A percentile compares a stretch with the other conserved stretches of the same genome.
Conservation (phyloP, 257 asterid species). For the Solanum pennellii region DNA sequence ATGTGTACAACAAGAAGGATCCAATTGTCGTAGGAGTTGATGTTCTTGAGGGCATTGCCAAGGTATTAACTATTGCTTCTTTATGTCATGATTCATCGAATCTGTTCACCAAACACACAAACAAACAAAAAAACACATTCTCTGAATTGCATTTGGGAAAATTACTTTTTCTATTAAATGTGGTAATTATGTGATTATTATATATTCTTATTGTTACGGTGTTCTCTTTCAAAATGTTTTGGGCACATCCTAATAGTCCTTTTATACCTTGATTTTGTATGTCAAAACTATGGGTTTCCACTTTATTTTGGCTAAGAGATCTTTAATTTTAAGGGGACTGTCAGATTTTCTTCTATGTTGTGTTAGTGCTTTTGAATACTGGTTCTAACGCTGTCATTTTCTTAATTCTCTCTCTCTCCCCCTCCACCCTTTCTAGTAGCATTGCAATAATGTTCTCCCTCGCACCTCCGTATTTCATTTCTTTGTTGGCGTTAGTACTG, state of each 20-base stretch:
- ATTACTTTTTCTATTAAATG: background rate
- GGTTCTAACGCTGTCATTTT: background rate
- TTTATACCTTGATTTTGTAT: background rate
- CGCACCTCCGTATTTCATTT: background rate
- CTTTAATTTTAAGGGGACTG: background rate
- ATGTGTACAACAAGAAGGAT: conserved; percentile 84
- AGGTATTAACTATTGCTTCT: conserved; percentile 31
- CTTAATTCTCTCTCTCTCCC: background rate
- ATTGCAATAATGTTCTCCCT: background rate
- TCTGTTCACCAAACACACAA: background rate
- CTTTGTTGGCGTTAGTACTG: background rate
- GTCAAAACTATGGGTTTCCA: background rate
- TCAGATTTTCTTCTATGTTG: background rate
- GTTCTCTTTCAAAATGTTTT: background rate
- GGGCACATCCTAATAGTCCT: background rate
- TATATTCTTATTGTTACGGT: background rate
- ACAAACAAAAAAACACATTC: background rate
- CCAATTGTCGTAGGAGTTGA: conserved; percentile 96
- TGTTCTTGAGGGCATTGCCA: conserved; percentile 66
- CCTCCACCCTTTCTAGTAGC: background rate
- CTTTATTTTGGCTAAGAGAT: background rate
- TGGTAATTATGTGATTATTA: background rate
- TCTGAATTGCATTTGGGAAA: background rate
- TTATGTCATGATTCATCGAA: background rate
- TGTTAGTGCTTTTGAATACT: background rate